phyloP scores from a whole-genome alignment of 208 protist species.

The Naegleria fowleri region DNA sequence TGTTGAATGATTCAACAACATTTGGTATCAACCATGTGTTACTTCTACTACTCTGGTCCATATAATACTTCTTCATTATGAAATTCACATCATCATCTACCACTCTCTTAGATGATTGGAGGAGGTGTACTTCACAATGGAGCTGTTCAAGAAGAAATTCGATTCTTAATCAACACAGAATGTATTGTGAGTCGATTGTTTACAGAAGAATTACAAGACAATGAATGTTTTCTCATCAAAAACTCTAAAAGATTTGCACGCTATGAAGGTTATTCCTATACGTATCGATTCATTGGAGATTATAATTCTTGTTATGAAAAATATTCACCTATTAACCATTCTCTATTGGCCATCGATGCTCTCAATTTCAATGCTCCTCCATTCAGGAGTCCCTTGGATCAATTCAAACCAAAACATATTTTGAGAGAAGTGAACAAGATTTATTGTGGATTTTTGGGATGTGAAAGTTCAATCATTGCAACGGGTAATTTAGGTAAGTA shows the following conservation, averaged over 20 bases:
- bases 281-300: not conserved
- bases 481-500: slow-evolving; percentile 72
- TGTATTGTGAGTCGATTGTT: slow-evolving; percentile 27
- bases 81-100: no score
- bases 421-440: slow-evolving; percentile 73
- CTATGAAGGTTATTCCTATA: slow-evolving; percentile 23
- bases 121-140: slow-evolving; percentile 3
- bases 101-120: not conserved
- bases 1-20: no score
- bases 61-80: no score
- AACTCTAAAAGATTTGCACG: not conserved
- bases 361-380: not conserved
- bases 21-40: no score
- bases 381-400: slow-evolving; percentile 25
- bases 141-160: slow-evolving; percentile 36
- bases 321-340: not conserved
- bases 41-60: no score
- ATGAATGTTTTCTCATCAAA: slow-evolving; percentile 19
- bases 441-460: slow-evolving; percentile 59
- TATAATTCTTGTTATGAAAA: not conserved
- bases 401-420: slow-evolving; percentile 53
- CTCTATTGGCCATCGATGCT: slow-evolving; percentile 14
- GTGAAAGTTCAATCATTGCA: slow-evolving; percentile 43
- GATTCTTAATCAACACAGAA: slow-evolving; percentile 31
- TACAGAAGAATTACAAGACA: slow-evolving; percentile 21